Evolutionary conservation across 768 basidiomycete species (phyloP), one percentile per base, ranked within the genome.

Genomic region (Pleurotus djamor): DNA sequence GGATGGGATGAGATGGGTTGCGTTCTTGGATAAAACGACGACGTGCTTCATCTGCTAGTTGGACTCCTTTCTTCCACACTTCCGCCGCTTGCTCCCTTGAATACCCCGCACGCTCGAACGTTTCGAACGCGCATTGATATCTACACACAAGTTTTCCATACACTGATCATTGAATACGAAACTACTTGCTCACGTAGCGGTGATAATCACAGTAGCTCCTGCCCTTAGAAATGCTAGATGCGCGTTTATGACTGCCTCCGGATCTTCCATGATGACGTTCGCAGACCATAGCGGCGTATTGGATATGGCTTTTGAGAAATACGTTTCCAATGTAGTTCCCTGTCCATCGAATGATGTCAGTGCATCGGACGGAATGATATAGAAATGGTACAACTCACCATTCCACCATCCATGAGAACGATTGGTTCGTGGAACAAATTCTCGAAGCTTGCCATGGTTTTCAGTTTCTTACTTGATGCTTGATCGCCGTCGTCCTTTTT

Each of bases 211-310:
- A 52, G 78, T 75, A 8, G 89, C 83, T 0, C 91, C 90, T 6
- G 88, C 86, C 8, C 78, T 72, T 16, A 91, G 68, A 68, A 88
- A 94, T 0, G 77, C 74, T 36, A 82, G 63, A 67, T 93, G 92
- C 0, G 84, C 82, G 5, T 77, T 69, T n/a, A 84, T 61, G 34
- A 93, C 76, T 0, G 75, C 71, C 12, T 79, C 77, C 0, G 85
- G 82, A 41, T 85, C 74, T 34, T 83, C 76, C 12, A 76, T 69
- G 9, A 88, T 71, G 7, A 86, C 79, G 55, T 84, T 79, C 0
- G 86, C 83, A 12, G 91, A 92, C 92, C 91, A 93, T 21, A 94
- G 71, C 2, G 86, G 79, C 1, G 81, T 79, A 36, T 80, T 69
- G 1, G 83, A 75, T 48, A 84, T 80, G 61, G 80, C 72, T 36